These are phyloP conservation scores for Pseudogymnoascus sp. DNA, from an alignment of 2,329 filamentous ascomycete genomes.

Conservation along the genomic window DNA sequence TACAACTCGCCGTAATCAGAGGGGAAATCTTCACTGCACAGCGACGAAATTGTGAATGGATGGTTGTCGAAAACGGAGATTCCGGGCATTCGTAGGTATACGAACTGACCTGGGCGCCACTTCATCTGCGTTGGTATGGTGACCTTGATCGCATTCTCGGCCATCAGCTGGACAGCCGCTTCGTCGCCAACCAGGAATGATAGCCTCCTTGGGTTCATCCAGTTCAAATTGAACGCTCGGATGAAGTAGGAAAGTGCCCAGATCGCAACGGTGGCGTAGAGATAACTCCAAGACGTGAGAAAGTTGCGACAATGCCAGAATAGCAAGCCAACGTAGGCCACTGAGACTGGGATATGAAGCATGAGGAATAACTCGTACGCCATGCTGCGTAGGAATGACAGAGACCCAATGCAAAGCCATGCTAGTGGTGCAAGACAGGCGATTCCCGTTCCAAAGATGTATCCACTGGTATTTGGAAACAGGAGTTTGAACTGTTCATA, in stretches of 20 bases:
- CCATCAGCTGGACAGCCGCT: constrained; percentile 78
- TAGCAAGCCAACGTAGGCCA: constrained; percentile 72
- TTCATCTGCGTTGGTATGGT: constrained; percentile 88
- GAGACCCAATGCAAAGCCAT: constrained; percentile 77
- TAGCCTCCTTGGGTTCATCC: constrained; percentile 69
- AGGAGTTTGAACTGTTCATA: constrained; percentile 61
- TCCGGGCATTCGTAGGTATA: constrained; percentile 88
- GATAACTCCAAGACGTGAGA: constrained; percentile 80
- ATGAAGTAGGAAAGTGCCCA: constrained; percentile 67
- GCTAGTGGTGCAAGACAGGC: constrained; percentile 72
- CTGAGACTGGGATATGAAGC: constrained; percentile 72
- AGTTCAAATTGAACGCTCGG: constrained; percentile 81
- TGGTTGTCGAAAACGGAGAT: constrained; percentile 89
- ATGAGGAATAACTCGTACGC: constrained; percentile 82
- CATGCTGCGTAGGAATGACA: constrained; percentile 65
- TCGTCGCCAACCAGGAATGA: constrained; percentile 87
- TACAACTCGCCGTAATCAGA: constrained; percentile 85
- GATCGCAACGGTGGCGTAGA: constrained; percentile 72
- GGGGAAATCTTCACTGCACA: constrained; percentile 88
- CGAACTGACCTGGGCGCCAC: constrained; percentile 90
- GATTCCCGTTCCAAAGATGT: constrained; percentile 78
- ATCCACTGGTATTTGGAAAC: constrained; percentile 54
- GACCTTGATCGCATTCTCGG: constrained; percentile 90
- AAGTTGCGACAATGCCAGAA: constrained; percentile 98
- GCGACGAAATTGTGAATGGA: constrained; percentile 86